These are phyloP conservation scores for Schwanniomyces vanrijiae DNA, from an alignment of 805 yeast species.

Conservation along the genomic window DNA sequence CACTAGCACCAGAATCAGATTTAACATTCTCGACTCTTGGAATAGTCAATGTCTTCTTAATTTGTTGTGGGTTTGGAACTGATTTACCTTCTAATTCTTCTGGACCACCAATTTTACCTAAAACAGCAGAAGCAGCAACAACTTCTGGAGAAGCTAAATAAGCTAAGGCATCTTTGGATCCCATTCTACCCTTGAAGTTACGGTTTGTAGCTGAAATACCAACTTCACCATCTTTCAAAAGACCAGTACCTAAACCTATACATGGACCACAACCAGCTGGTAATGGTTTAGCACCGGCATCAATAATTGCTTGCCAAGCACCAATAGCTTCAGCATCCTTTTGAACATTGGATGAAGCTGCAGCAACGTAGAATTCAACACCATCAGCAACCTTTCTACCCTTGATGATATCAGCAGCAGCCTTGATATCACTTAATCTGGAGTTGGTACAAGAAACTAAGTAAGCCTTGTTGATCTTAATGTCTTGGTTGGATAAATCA, in stretches of 20 bases:
- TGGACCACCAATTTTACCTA: conserved; percentile 92
- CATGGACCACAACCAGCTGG: conserved; percentile 99
- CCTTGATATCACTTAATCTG: conserved; percentile 85
- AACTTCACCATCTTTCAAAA: conserved; percentile 92
- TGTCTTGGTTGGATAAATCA: conserved; percentile 68
- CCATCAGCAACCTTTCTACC: conserved; percentile 83
- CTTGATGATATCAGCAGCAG: conserved; percentile 86
- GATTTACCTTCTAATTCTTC: conserved; percentile 71
- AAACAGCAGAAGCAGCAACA: conserved; percentile 97
- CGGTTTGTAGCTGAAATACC: conserved; percentile 98
- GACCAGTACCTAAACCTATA: conserved; percentile 94
- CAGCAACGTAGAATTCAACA: conserved; percentile 96
- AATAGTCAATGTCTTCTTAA: conserved; percentile 42
- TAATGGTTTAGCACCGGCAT: conserved; percentile 91
- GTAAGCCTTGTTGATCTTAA: conserved; percentile 90
- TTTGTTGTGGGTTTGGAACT: conserved; percentile 44
- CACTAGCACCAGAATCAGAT: conserved; percentile 40
- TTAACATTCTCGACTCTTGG: conserved; percentile 25
- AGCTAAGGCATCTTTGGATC: conserved; percentile 93
- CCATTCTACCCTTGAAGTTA: conserved; percentile 99
- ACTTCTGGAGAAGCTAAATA: conserved; percentile 96
- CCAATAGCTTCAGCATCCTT: conserved; percentile 88
- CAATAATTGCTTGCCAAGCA: conserved; percentile 86
- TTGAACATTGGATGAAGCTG: conserved; percentile 93
- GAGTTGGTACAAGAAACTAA: conserved; percentile 98